Percentiles rank a stretch among this genome's conserved stretches.
Evolutionary conservation across 345 rosid genomes (phyloP).

Genomic region (Gossypium rotundifolium): DNA sequence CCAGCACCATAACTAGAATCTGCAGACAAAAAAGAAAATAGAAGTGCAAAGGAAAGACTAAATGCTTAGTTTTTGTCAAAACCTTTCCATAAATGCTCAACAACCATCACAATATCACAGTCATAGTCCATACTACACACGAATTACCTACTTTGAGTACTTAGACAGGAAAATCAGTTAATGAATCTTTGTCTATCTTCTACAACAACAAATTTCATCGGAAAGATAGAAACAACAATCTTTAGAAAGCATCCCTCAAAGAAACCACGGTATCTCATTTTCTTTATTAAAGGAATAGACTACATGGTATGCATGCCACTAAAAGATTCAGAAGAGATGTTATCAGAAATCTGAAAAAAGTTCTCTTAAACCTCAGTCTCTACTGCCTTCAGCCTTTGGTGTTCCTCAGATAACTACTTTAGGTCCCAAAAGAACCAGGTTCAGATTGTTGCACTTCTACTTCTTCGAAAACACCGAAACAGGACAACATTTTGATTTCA

Average conservation of each 20-base stretch:
- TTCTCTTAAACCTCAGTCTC: neutral
- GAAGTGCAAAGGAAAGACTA: neutral
- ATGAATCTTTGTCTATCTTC: neutral
- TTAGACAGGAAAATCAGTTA: neutral
- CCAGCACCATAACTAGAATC: slow-evolving; percentile 12
- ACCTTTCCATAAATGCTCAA: neutral
- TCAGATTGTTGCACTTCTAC: slow-evolving; percentile 1
- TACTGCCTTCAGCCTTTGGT: neutral
- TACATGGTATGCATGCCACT: neutral
- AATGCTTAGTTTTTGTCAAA: neutral
- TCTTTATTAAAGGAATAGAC: neutral
- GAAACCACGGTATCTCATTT: neutral
- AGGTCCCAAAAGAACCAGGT: slow-evolving; percentile 9
- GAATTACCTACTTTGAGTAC: neutral
- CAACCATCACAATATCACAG: neutral
- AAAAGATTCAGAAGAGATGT: slow-evolving; percentile 1
- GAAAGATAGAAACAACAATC: neutral
- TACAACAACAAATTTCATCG: neutral
- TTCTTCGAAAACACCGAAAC: slow-evolving; percentile 10
- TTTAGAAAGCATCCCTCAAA: neutral
- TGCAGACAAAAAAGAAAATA: slow-evolving; percentile 6
- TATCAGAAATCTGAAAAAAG: neutral
- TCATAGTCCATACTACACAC: neutral
- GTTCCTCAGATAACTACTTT: neutral
- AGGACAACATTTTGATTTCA: slow-evolving; percentile 1